These are phyloP conservation scores for Sporothrix variecibatus DNA, from an alignment of 2,329 filamentous ascomycete genomes.

Conservation along the genomic window DNA sequence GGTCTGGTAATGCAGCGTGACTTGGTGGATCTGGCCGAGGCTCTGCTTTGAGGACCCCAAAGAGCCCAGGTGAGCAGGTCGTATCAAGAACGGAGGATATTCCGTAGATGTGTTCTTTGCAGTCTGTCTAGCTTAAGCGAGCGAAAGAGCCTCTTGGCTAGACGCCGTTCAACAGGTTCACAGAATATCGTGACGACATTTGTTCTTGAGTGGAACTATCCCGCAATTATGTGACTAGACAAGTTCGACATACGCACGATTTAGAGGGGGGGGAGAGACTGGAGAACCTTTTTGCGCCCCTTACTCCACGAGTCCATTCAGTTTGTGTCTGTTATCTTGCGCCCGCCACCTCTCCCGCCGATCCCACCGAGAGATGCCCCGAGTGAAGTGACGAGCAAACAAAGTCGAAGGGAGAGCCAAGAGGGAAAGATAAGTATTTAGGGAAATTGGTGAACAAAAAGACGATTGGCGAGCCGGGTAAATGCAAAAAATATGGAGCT, in stretches of 20 bases:
- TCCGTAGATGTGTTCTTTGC: background rate
- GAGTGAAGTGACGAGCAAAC: background rate
- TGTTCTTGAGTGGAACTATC: background rate
- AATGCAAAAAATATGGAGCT: background rate
- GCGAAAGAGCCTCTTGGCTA: background rate
- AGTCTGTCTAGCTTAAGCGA: background rate
- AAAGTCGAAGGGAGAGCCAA: background rate
- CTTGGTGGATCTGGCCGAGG: conserved; percentile 7
- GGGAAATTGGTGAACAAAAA: background rate
- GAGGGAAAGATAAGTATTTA: background rate
- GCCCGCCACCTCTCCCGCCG: background rate
- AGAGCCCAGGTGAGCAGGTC: background rate
- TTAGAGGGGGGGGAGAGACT: too few relatives aligned
- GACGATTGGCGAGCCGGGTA: conserved; percentile 10
- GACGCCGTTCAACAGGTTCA: background rate
- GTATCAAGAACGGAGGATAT: background rate
- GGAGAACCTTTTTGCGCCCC: background rate
- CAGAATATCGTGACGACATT: background rate
- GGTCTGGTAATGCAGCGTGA: background rate
- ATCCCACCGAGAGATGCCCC: background rate
- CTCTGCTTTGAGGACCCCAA: background rate
- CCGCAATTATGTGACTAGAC: too few relatives aligned
- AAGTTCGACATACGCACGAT: too few relatives aligned
- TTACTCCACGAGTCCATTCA: background rate
- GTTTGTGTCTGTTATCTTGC: background rate